Evolutionary conservation across 768 basidiomycete species (phyloP).

Genomic region (Cantharellus anzutake): DNA sequence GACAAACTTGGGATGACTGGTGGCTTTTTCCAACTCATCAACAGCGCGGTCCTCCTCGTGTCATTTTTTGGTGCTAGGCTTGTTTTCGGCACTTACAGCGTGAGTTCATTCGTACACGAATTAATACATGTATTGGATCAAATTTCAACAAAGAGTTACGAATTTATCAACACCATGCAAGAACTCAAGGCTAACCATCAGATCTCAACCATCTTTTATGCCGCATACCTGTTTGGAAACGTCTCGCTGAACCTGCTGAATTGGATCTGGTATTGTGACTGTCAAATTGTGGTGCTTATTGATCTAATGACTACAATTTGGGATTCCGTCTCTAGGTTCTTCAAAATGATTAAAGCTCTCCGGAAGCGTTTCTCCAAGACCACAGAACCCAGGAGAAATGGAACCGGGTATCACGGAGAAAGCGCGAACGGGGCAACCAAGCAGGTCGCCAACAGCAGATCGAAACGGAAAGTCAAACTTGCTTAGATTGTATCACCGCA

Average conservation of each 20-base stretch:
- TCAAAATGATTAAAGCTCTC: constrained; percentile 50
- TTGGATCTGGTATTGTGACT: constrained; percentile 40
- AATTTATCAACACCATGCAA: constrained; percentile 18
- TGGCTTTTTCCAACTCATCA: constrained; percentile 43
- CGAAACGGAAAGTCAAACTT: too few relatives aligned
- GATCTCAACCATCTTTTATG: constrained; percentile 27
- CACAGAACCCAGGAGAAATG: background rate
- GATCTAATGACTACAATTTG: background rate
- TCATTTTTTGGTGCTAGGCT: constrained; percentile 56
- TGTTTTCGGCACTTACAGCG: constrained; percentile 37
- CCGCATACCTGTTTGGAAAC: constrained; percentile 40
- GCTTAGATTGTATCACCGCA: too few relatives aligned
- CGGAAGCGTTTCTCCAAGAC: constrained; percentile 32
- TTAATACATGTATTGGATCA: background rate
- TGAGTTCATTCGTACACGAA: constrained; percentile 7
- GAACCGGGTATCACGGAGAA: too few relatives aligned
- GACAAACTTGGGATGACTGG: constrained; percentile 64
- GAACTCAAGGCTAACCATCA: constrained; percentile 42
- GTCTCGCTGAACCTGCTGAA: constrained; percentile 52
- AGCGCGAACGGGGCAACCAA: too few relatives aligned
- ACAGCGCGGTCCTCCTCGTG: constrained; percentile 44
- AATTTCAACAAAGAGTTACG: background rate
- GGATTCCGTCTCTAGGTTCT: constrained; percentile 31
- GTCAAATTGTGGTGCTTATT: background rate
- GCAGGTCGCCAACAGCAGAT: too few relatives aligned